phyloP scores from a whole-genome alignment of 1,284 basidiomycete species.

The Meripilus lineatus region DNA sequence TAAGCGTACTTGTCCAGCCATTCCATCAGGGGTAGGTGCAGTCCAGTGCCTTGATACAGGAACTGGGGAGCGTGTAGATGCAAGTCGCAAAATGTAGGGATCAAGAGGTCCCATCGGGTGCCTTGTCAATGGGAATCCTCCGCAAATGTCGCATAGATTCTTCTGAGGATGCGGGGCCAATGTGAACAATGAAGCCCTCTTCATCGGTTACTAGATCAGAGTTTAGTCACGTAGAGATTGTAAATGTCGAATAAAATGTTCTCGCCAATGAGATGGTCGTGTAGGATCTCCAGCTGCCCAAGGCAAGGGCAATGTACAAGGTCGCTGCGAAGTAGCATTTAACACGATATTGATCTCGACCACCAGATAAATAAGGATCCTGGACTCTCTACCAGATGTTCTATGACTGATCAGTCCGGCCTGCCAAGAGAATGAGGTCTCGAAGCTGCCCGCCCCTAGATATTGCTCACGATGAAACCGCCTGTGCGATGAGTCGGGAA shows the following conservation, averaged over 20 bases:
- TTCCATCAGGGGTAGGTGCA: slow-evolving; percentile 78
- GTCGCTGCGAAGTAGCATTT: slow-evolving; percentile 39
- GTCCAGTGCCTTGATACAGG: slow-evolving; percentile 78
- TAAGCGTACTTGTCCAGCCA: slow-evolving; percentile 80
- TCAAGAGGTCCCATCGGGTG: slow-evolving; percentile 58
- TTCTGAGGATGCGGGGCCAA: slow-evolving; percentile 34
- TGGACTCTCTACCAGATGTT: too few species aligned
- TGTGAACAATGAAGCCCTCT: slow-evolving; percentile 50
- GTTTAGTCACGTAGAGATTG: neutral
- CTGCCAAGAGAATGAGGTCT: too few species aligned
- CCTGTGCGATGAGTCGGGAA: too few species aligned
- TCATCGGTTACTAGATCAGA: slow-evolving; percentile 41
- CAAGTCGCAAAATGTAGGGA: slow-evolving; percentile 76
- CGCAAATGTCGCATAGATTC: slow-evolving; percentile 29
- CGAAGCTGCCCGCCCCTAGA: too few species aligned
- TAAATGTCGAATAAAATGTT: neutral
- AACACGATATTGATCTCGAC: too few species aligned
- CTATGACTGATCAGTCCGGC: too few species aligned
- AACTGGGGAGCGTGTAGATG: slow-evolving; percentile 87
- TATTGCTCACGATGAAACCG: too few species aligned
- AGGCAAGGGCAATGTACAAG: slow-evolving; percentile 53
- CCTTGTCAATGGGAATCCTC: slow-evolving; percentile 11
- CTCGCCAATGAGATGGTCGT: slow-evolving; percentile 57
- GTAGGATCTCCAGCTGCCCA: slow-evolving; percentile 47
- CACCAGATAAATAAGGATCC: too few species aligned